Evolutionary conservation across 768 basidiomycete species (phyloP).

Genomic region (Leccinellum rugosiceps): DNA sequence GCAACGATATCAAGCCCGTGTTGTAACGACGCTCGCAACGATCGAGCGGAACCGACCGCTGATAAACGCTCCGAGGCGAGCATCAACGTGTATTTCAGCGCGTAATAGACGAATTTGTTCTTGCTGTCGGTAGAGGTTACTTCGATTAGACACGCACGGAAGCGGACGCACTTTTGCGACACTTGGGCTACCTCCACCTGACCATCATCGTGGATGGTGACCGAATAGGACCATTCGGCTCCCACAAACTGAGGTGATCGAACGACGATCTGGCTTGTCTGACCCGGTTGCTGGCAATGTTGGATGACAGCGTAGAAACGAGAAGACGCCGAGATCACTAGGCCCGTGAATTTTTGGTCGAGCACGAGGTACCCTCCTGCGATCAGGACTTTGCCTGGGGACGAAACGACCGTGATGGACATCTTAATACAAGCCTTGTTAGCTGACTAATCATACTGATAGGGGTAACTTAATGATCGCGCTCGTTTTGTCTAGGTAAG

Average conservation of each 20-base stretch:
- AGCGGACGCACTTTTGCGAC: conserved; percentile 21
- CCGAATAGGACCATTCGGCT: conserved; percentile 72
- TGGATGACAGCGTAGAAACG: conserved; percentile 86
- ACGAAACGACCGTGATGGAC: conserved; percentile 71
- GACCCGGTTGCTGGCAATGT: conserved; percentile 26
- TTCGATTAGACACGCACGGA: neutral
- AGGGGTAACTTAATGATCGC: neutral
- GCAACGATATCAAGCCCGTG: conserved; percentile 74
- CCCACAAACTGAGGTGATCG: conserved; percentile 89
- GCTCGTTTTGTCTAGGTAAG: neutral
- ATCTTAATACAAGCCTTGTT: conserved; percentile 28
- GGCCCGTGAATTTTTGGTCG: conserved; percentile 78
- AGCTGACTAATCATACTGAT: conserved; percentile 26
- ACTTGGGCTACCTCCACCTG: conserved; percentile 21
- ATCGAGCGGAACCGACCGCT: conserved; percentile 37
- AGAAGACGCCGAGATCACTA: conserved; percentile 89
- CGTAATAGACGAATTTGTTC: conserved; percentile 93
- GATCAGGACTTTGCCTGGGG: conserved; percentile 92
- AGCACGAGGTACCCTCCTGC: conserved; percentile 98
- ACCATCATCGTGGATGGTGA: conserved; percentile 37
- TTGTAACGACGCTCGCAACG: conserved; percentile 40
- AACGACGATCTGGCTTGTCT: conserved; percentile 53
- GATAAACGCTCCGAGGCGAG: conserved; percentile 52
- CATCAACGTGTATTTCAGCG: conserved; percentile 74
- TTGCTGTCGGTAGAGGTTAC: conserved; percentile 38